These are phyloP conservation scores for Solanum medicagineum DNA, from an alignment of 257 asterid genomes.

Conservation along the genomic window DNA sequence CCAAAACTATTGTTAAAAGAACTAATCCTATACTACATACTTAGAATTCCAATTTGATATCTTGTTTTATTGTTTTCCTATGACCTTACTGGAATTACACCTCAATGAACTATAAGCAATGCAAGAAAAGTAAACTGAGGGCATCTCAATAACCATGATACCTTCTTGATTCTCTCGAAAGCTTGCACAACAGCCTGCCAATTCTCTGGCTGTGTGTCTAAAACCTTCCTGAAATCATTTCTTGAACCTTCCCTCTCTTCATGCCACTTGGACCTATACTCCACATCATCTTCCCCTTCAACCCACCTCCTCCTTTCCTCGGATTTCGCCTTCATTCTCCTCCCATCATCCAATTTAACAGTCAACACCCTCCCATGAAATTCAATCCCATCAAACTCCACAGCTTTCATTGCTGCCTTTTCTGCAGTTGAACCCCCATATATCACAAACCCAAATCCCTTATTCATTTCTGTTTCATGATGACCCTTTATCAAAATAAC, in stretches of 20 bases:
- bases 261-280: slow-evolving; percentile 73
- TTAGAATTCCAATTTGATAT: neutral
- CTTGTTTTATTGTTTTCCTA: neutral
- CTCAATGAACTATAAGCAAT: neutral
- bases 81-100: neutral
- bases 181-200: slow-evolving; percentile 89
- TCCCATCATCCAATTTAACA: slow-evolving; percentile 88
- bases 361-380: slow-evolving; percentile 86
- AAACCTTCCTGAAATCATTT: slow-evolving; percentile 49
- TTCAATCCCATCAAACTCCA: slow-evolving; percentile 93
- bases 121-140: neutral
- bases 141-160: slow-evolving; percentile 10
- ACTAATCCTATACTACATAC: neutral
- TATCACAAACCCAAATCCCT: slow-evolving; percentile 92
- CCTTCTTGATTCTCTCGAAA: slow-evolving; percentile 91
- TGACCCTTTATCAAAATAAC: slow-evolving; percentile 79
- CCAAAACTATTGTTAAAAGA: neutral
- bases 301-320: slow-evolving; percentile 49
- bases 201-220: slow-evolving; percentile 77
- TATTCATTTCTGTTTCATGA: slow-evolving; percentile 67
- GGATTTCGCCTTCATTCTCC: slow-evolving; percentile 38
- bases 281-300: slow-evolving; percentile 35
- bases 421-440: slow-evolving; percentile 62
- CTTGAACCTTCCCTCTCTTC: slow-evolving; percentile 80
- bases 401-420: slow-evolving; percentile 87